Base-by-base conservation (phyloP, 2,329 filamentous ascomycete species). In the Orbilia javanica region DNA sequence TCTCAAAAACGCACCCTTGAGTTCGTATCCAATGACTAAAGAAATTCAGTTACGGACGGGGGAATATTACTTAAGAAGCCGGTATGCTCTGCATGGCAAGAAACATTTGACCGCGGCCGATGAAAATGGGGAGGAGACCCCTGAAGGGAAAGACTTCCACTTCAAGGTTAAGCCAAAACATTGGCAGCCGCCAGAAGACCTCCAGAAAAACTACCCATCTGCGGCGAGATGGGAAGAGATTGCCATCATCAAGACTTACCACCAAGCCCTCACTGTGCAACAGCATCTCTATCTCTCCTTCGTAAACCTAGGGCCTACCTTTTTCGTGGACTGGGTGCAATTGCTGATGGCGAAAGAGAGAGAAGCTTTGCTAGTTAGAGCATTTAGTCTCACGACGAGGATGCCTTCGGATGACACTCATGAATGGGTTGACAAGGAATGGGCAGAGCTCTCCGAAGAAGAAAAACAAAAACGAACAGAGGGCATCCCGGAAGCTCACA, bases 281-380 rank as follows among this genome's bases (percentile, higher is more conserved):
- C 73, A 77, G 44, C 73, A 77, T 36, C 52, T 77, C 10, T 77
- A 71, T 36, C 50, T 77, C n/a, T 66, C 67, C 15, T 77, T 65
- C 34, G n/a, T 77, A 20, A 77, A 77, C 34, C 18, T 71, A n/a
- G 73, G 57, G 4, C 36, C 66, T 25, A 55, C 13, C 1, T 77
- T 77, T 34, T 44, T 62, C 13, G 57, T 71, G 20, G 67, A 77
- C 34, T 77, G 73, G 73, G 20, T 18, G 18, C 27, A 65, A n/a
- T 70, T 77, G 20, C n/a, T 53, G 25, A 53, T 77, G 66, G 66
- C 73, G 2, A 70, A 77, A 29, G 73, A 77, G 20, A 44, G 73
- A 34, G 73, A 70, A 57, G 73, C 73, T 7, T 46, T 77, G 42
- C 22, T 77, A 20, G 39, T 66, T 5, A 46, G 67, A 11, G 73